Evolutionary conservation across 768 basidiomycete species (phyloP).

Genomic region (Collybia sp.): DNA sequence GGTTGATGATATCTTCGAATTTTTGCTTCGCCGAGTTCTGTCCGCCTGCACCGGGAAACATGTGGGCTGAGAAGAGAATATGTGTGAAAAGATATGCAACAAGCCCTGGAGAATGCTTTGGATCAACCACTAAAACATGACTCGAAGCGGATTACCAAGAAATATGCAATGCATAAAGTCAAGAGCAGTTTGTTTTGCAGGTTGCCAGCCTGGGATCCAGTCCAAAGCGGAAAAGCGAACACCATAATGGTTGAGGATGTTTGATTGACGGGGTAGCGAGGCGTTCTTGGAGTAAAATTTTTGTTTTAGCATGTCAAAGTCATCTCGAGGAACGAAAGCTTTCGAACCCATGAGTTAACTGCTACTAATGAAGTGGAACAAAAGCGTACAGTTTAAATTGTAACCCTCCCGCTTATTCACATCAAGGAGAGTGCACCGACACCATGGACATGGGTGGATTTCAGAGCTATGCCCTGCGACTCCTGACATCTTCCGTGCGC

Average conservation of each 20-base stretch:
- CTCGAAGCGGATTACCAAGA: constrained; percentile 17
- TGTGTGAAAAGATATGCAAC: constrained; percentile 15
- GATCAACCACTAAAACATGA: neutral
- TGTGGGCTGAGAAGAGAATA: constrained; percentile 16
- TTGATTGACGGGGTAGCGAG: neutral
- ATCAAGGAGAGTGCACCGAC: constrained; percentile 12
- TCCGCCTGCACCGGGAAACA: constrained; percentile 18
- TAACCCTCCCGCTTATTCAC: constrained; percentile 11
- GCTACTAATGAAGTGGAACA: neutral
- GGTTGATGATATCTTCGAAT: constrained; percentile 20
- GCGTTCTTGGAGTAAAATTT: constrained; percentile 9
- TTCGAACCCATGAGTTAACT: neutral
- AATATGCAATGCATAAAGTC: constrained; percentile 28
- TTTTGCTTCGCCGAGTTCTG: constrained; percentile 11
- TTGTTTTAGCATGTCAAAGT: constrained; percentile 10
- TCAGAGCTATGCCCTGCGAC: constrained; percentile 18
- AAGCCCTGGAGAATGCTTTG: constrained; percentile 5
- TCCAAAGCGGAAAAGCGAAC: constrained; percentile 18
- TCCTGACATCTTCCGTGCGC: constrained; percentile 18
- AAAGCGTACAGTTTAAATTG: neutral
- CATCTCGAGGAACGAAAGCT: too few relatives aligned
- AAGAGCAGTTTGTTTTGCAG: constrained; percentile 13
- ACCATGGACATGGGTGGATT: constrained; percentile 21
- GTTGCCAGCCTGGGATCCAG: constrained; percentile 20
- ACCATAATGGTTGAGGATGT: constrained; percentile 16